Evolutionary conservation across 2,329 filamentous ascomycete genomes (phyloP).

Genomic region (Fonsecaea pedrosoi): DNA sequence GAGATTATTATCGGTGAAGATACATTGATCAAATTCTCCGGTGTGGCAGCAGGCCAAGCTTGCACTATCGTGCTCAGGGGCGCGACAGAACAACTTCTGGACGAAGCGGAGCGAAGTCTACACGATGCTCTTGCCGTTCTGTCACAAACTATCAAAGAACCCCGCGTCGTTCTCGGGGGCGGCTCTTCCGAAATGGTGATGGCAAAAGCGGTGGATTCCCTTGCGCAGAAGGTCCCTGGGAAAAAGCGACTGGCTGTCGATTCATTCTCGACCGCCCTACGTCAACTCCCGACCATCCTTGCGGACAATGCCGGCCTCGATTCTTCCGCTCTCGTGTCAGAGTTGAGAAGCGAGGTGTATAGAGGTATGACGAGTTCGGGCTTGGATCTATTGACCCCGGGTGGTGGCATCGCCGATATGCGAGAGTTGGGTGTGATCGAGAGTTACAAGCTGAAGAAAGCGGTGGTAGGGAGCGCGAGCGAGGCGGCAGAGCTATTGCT

Average conservation of each 20-base stretch:
- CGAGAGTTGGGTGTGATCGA: slow-evolving; percentile 92
- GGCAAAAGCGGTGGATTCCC: slow-evolving; percentile 95
- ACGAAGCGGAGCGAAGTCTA: slow-evolving; percentile 93
- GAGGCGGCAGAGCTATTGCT: slow-evolving; percentile 96
- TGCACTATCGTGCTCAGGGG: slow-evolving; percentile 97
- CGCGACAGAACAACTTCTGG: slow-evolving; percentile 93
- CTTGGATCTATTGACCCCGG: slow-evolving; percentile 84
- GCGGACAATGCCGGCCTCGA: slow-evolving; percentile 97
- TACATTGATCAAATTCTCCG: slow-evolving; percentile 95
- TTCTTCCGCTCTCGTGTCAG: slow-evolving; percentile 89
- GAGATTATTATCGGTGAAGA: slow-evolving; percentile 99
- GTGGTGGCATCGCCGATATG: slow-evolving; percentile 95
- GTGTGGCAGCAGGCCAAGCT: slow-evolving; percentile 88
- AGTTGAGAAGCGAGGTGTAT: slow-evolving; percentile 92
- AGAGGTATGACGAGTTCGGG: slow-evolving; percentile 92
- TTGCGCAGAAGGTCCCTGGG: slow-evolving; percentile 90
- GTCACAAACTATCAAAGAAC: slow-evolving; percentile 94
- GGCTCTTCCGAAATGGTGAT: slow-evolving; percentile 99
- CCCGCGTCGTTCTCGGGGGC: slow-evolving; percentile 89
- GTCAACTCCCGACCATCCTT: slow-evolving; percentile 93
- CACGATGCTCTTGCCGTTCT: slow-evolving; percentile 96
- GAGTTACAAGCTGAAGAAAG: slow-evolving; percentile 97
- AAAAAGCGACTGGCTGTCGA: slow-evolving; percentile 96
- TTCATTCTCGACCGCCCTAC: slow-evolving; percentile 84
- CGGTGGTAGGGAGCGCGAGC: slow-evolving; percentile 94